A percentile compares a stretch with the other conserved stretches of the same genome.
Conservation (phyloP, 495 filamentous ascomycete genomes). For the Talaromyces adpressus region DNA sequence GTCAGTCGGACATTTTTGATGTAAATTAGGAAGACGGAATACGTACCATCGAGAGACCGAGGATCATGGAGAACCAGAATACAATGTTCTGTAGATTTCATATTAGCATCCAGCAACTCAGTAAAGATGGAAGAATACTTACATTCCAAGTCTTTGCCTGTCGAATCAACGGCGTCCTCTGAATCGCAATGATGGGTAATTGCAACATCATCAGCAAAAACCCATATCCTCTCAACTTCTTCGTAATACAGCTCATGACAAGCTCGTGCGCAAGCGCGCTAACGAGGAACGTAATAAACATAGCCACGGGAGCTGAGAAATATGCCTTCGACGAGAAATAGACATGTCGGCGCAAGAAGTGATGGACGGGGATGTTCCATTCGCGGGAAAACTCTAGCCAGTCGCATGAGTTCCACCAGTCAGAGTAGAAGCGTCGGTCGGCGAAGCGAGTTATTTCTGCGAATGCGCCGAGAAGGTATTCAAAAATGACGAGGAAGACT, state of each 20-base stretch:
- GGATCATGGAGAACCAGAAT: slow-evolving; percentile 94
- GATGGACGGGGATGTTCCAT: slow-evolving; percentile 98
- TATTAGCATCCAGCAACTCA: not conserved
- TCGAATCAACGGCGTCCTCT: slow-evolving; percentile 69
- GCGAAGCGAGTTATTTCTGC: slow-evolving; percentile 91
- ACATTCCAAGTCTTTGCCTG: slow-evolving; percentile 70
- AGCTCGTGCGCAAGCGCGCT: slow-evolving; percentile 86
- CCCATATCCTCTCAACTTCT: slow-evolving; percentile 92
- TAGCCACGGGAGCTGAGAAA: slow-evolving; percentile 72
- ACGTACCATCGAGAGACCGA: slow-evolving; percentile 79
- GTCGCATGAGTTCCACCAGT: slow-evolving; percentile 80
- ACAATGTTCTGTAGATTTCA: slow-evolving; percentile 55
- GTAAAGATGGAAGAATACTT: slow-evolving; percentile 11
- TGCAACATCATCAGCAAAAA: slow-evolving; percentile 94
- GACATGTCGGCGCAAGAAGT: slow-evolving; percentile 91
- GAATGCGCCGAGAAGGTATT: slow-evolving; percentile 91
- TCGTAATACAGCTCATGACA: slow-evolving; percentile 96
- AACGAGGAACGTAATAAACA: slow-evolving; percentile 86
- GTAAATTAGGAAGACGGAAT: not conserved
- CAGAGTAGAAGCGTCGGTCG: slow-evolving; percentile 91
- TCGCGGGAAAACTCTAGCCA: slow-evolving; percentile 91
- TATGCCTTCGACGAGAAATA: slow-evolving; percentile 72
- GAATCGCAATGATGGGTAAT: slow-evolving; percentile 85
- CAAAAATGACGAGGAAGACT: slow-evolving; percentile 95
- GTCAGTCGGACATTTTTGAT: not conserved